phyloP scores from a whole-genome alignment of 352 stramenopile species.

The Globisporangium mamillatum region DNA sequence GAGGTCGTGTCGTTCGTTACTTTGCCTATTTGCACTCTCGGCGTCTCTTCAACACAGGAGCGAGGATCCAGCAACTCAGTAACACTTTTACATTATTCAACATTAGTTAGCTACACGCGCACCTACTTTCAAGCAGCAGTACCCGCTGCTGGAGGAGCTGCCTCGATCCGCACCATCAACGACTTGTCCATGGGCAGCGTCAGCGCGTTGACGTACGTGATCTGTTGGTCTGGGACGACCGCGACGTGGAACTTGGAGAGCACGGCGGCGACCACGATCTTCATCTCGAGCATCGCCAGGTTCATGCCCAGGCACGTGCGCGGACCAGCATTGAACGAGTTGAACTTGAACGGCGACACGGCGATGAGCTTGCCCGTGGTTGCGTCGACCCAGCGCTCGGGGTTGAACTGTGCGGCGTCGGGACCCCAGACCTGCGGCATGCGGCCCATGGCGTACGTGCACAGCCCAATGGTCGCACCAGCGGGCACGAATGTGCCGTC shows the following conservation, averaged over 20 bases:
- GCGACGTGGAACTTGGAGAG: background rate
- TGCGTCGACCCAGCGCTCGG: conserved; percentile 39
- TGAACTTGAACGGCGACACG: conserved; percentile 2
- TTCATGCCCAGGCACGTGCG: conserved; percentile 9
- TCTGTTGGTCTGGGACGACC: background rate
- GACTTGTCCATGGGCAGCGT: background rate
- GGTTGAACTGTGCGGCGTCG: conserved; percentile 39
- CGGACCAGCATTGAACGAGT: conserved; percentile 3
- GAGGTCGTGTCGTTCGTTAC: no score
- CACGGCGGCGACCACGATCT: background rate
- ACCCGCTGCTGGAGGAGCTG: background rate
- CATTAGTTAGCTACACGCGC: background rate
- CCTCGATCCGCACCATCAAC: background rate
- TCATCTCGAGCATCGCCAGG: conserved; percentile 9
- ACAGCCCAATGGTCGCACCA: background rate
- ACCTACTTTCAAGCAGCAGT: background rate
- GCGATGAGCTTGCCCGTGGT: background rate
- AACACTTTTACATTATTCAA: background rate
- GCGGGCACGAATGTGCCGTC: conserved; percentile 1
- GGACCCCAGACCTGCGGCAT: conserved; percentile 37
- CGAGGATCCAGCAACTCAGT: background rate
- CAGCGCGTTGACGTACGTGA: background rate
- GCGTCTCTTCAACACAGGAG: background rate
- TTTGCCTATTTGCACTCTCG: background rate
- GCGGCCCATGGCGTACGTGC: conserved; percentile 2